phyloP scores from a whole-genome alignment of 495 filamentous ascomycete species.

The Clohesyomyces aquaticus region DNA sequence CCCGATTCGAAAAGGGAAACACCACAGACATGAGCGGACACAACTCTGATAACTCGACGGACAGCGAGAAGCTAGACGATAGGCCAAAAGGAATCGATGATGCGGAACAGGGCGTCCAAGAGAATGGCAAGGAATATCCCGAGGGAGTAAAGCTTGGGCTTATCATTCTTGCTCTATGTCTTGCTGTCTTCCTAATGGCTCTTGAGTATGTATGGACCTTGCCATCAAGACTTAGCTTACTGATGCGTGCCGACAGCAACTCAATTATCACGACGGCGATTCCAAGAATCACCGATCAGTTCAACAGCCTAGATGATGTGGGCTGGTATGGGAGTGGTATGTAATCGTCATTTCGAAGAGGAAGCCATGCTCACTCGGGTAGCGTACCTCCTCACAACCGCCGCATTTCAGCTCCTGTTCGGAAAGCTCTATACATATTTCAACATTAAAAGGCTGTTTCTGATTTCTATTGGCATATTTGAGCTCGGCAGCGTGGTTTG shows the following conservation, averaged over 20 bases:
- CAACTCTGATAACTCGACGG: too few relatives aligned
- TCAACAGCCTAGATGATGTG: slow-evolving; percentile 71
- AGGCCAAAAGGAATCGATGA: too few relatives aligned
- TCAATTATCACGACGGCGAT: slow-evolving; percentile 60
- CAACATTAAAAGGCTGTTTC: slow-evolving; percentile 56
- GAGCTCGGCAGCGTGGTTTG: slow-evolving; percentile 80
- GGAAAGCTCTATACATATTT: slow-evolving; percentile 81
- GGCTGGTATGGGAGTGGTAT: slow-evolving; percentile 77
- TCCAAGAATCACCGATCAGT: slow-evolving; percentile 77
- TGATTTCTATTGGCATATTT: slow-evolving; percentile 70
- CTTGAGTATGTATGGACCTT: background rate
- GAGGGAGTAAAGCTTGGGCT: background rate
- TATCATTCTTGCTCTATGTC: background rate
- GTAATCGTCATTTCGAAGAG: too few relatives aligned
- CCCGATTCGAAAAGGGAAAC: too few relatives aligned
- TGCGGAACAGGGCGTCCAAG: too few relatives aligned
- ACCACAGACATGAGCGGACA: too few relatives aligned
- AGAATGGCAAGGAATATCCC: background rate
- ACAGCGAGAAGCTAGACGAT: too few relatives aligned
- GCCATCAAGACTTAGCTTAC: background rate
- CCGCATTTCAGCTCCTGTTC: slow-evolving; percentile 68
- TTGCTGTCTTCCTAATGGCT: background rate
- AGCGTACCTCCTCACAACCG: slow-evolving; percentile 78
- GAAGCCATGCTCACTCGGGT: too few relatives aligned
- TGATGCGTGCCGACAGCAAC: slow-evolving; percentile 6